phyloP scores from a whole-genome alignment of 108 stramenopile species.

The Cyclostephanos tholiformis region DNA sequence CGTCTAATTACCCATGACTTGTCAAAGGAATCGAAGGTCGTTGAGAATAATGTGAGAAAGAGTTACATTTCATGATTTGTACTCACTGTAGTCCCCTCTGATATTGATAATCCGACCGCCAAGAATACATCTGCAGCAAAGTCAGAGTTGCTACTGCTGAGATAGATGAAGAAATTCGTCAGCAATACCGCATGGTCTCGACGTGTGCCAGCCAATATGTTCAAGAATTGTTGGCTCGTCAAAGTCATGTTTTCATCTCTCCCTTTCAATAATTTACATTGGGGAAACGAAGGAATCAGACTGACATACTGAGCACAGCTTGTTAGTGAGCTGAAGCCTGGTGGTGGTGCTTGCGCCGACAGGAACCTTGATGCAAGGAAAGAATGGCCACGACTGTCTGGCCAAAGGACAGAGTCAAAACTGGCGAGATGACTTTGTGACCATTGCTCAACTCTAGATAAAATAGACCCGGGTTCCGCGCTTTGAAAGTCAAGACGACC shows the following conservation, averaged over 20 bases:
- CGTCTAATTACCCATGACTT: slow-evolving; percentile 34
- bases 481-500: slow-evolving; percentile 29
- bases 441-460: slow-evolving; percentile 23
- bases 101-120: slow-evolving; percentile 59
- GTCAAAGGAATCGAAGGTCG: slow-evolving; percentile 17
- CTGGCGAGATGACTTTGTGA: slow-evolving; percentile 4
- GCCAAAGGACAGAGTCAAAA: slow-evolving; percentile 35
- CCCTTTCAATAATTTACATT: slow-evolving; percentile 65
- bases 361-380: slow-evolving; percentile 54
- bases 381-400: slow-evolving; percentile 27
- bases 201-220: slow-evolving; percentile 74
- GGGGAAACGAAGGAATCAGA: slow-evolving; percentile 64
- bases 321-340: slow-evolving; percentile 34
- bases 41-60: background rate
- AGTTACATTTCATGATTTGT: background rate
- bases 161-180: slow-evolving; percentile 66
- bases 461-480: background rate
- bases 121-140: slow-evolving; percentile 51
- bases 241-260: slow-evolving; percentile 61
- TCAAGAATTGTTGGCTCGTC: slow-evolving; percentile 67
- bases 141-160: slow-evolving; percentile 41
- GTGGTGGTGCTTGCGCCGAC: slow-evolving; percentile 56
- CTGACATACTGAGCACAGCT: slow-evolving; percentile 68
- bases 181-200: slow-evolving; percentile 78
- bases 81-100: slow-evolving; percentile 64